Conservation (phyloP, 164 flowering plant species). For the Paratinospora sagittata region DNA sequence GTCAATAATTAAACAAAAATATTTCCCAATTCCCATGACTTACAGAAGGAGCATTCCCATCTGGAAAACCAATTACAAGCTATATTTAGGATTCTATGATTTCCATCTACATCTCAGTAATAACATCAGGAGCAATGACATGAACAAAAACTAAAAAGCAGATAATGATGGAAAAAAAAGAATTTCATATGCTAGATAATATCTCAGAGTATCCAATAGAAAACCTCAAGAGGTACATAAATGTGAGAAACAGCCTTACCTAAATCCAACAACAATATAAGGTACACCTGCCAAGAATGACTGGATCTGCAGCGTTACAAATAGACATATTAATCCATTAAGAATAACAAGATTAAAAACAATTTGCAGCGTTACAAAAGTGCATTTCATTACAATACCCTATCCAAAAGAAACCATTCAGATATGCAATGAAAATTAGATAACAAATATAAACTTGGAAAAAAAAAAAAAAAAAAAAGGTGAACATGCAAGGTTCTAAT, state of each 20-base stretch:
- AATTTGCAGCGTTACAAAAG: neutral
- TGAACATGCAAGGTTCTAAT: neutral
- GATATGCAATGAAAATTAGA: neutral
- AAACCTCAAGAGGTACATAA: neutral
- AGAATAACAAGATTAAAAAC: neutral
- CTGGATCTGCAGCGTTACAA: slow-evolving; percentile 29
- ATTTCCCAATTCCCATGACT: neutral
- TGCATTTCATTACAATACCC: neutral
- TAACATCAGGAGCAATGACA: neutral
- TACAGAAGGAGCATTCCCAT: neutral
- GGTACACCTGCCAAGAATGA: slow-evolving; percentile 37
- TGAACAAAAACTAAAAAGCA: neutral
- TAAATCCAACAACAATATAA: slow-evolving; percentile 33
- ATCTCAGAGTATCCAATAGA: neutral
- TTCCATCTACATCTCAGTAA: neutral
- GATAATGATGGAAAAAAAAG: neutral
- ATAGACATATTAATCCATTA: neutral
- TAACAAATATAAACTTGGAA: neutral
- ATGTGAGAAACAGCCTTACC: slow-evolving; percentile 16
- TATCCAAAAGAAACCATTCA: neutral
- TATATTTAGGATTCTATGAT: neutral
- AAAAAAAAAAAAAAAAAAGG: no score
- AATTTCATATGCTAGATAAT: neutral
- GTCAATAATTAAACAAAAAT: neutral
- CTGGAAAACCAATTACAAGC: neutral